phyloP scores from a whole-genome alignment of 257 asterid species.

The Asclepias syriaca region DNA sequence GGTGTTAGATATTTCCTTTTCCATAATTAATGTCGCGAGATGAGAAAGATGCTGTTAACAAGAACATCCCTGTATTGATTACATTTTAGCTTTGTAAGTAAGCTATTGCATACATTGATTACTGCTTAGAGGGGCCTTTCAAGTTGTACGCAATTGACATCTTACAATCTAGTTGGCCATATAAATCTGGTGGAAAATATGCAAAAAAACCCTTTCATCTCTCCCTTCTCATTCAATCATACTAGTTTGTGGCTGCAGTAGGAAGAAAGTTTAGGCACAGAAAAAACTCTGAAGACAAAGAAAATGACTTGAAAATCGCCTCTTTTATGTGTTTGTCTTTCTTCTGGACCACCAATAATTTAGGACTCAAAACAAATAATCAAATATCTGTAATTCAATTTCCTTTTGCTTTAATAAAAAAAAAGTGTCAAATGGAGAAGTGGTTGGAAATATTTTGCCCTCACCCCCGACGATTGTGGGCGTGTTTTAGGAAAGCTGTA shows the following conservation, averaged over 20 bases:
- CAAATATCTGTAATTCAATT: slow-evolving; percentile 3
- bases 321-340: neutral
- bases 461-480: neutral
- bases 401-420: too few relatives aligned
- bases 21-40: slow-evolving; percentile 10
- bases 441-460: neutral
- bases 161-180: slow-evolving; percentile 1
- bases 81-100: slow-evolving; percentile 11
- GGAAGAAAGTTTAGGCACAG: neutral
- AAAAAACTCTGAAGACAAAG: slow-evolving; percentile 4
- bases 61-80: neutral
- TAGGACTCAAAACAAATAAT: neutral
- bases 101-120: slow-evolving; percentile 1
- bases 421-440: neutral
- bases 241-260: slow-evolving; percentile 2
- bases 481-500: neutral
- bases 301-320: slow-evolving; percentile 18
- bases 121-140: neutral
- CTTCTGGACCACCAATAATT: slow-evolving; percentile 26
- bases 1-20: slow-evolving; percentile 6
- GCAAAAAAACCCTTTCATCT: slow-evolving; percentile 3
- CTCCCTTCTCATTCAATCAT: neutral
- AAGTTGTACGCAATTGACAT: neutral
- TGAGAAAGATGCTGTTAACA: slow-evolving; percentile 2
- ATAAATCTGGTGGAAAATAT: neutral